Evolutionary conservation across 2,329 filamentous ascomycete genomes (phyloP).

Genomic region (Aureobasidium musti): DNA sequence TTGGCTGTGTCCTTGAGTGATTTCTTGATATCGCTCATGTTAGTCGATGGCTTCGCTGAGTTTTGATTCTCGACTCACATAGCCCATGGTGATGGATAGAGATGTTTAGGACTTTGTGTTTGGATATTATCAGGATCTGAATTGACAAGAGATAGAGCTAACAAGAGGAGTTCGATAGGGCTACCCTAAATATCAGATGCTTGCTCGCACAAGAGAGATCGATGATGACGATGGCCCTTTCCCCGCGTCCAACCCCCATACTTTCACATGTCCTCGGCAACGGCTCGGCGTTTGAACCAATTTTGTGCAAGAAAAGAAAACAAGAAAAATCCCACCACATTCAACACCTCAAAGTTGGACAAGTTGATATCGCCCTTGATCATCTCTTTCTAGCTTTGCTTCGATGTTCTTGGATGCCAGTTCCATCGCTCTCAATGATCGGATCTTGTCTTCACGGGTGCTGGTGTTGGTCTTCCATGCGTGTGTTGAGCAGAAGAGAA

Average conservation of each 20-base stretch:
- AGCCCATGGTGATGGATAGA: background rate
- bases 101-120: background rate
- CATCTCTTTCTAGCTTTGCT: conserved; percentile 14
- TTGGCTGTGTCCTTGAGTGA: conserved; percentile 34
- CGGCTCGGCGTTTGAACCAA: conserved; percentile 9
- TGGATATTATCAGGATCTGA: background rate
- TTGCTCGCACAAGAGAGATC: background rate
- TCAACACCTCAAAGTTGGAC: conserved; percentile 3
- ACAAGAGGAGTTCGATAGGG: background rate
- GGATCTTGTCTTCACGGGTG: background rate
- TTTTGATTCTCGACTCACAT: background rate
- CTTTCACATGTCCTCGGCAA: conserved; percentile 21
- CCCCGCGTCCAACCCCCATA: conserved; percentile 9
- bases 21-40: background rate
- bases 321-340: too few relatives aligned
- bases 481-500: conserved; percentile 17
- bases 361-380: conserved; percentile 13
- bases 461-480: background rate
- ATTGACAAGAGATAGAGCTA: background rate
- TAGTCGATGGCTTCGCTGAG: too few relatives aligned
- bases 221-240: background rate
- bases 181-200: conserved; percentile 11
- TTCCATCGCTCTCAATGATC: conserved; percentile 9
- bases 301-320: too few relatives aligned
- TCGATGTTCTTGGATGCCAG: conserved; percentile 9